Evolutionary conservation across 2,329 filamentous ascomycete genomes (phyloP).

Genomic region (Fusarium duplospermum): DNA sequence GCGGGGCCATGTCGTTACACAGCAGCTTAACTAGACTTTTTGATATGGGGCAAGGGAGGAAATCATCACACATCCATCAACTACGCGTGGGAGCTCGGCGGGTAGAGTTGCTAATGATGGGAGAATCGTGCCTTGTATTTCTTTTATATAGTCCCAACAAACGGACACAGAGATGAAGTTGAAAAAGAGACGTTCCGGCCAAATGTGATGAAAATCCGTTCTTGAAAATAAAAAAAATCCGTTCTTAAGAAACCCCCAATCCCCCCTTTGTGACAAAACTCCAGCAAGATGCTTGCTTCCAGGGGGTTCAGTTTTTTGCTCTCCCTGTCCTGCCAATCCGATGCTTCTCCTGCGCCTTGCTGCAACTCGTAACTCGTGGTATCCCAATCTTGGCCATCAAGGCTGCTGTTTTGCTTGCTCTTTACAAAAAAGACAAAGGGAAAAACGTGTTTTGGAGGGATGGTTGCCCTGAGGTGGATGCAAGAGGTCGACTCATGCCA

Average conservation of each 20-base stretch:
- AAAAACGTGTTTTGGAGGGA: slow-evolving; percentile 15
- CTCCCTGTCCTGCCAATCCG: slow-evolving; percentile 19
- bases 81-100: neutral
- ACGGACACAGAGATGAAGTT: slow-evolving; percentile 21
- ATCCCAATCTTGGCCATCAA: slow-evolving; percentile 31
- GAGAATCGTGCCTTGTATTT: slow-evolving; percentile 23
- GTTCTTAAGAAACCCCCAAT: slow-evolving; percentile 11
- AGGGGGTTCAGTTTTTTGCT: slow-evolving; percentile 6
- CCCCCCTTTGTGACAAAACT: slow-evolving; percentile 29
- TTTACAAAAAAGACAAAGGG: slow-evolving; percentile 38
- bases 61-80: slow-evolving; percentile 7
- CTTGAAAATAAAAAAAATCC: neutral
- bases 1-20: slow-evolving; percentile 31
- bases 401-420: slow-evolving; percentile 13
- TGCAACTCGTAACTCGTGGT: slow-evolving; percentile 36
- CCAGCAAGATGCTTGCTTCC: slow-evolving; percentile 28
- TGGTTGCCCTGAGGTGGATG: slow-evolving; percentile 20
- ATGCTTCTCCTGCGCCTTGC: slow-evolving; percentile 40
- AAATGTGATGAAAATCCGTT: neutral
- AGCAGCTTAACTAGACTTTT: slow-evolving; percentile 33
- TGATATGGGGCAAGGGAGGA: slow-evolving; percentile 11
- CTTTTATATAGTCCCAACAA: slow-evolving; percentile 15
- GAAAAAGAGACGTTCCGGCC: slow-evolving; percentile 14
- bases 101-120: slow-evolving; percentile 13
- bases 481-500: slow-evolving; percentile 25